Base-by-base conservation (phyloP, 345 rosid genomes). In the Firmiana major region DNA sequence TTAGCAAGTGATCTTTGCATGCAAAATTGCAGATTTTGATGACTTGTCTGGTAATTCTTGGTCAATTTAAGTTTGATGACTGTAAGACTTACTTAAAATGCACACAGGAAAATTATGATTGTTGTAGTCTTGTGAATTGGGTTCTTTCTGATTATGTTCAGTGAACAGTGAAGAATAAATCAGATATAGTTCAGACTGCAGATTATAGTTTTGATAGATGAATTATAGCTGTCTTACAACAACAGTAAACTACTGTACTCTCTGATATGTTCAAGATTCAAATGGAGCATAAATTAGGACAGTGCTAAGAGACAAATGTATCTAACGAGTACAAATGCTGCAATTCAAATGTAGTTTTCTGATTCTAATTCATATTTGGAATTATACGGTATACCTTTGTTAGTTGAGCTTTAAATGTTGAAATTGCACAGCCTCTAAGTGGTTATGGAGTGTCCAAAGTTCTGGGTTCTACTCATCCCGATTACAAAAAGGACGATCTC, bases 361-460 rank as follows among this genome's bases (percentile, higher is more conserved):
- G 4, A 34, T 9, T 36, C n/a, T 36, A n/a, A 6, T 38, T 21
- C 19, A 4, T 10, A 6, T 26, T 40, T 57, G 19, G n/a, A n/a
- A n/a, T n/a, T n/a, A 16, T 51, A n/a, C n/a, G n/a, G n/a, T 12
- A 31, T 31, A 31, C 1, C n/a, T 51, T 1, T 15, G 19, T 49
- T 16, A 21, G 1, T 5, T 73, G 11, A 36, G 2, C 49, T 43
- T n/a, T 15, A 46, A 60, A 58, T 73, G 8, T 34, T 69, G 36
- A n/a, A n/a, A 48, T 22, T 6, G 26, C 71, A 77, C 71, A 90
- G 94, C 87, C 91, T 6, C 55, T 91, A 21, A 78, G 21, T 34
- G 94, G 90, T n/a, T 74, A 64, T 64, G 91, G 91, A 75, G 91
- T 90, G 83, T 80, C 84, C 67, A 86, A 85, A 65, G 87, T 92